Evolutionary conservation across 2,329 filamentous ascomycete species (phyloP).

Genomic region (Penicillium rolfsii): DNA sequence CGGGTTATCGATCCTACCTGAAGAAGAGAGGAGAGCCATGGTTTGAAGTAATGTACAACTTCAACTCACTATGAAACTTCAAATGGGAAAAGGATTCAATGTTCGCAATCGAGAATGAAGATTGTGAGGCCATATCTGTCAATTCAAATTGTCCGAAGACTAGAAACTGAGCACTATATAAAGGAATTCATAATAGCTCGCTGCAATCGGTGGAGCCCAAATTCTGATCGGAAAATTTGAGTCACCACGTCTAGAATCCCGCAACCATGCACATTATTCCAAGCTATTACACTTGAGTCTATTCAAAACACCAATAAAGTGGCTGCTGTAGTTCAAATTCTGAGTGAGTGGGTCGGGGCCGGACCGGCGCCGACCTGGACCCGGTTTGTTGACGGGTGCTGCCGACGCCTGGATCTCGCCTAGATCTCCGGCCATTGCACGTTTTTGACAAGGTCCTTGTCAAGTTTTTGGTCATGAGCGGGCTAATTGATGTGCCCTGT

Average conservation of each 20-base stretch:
- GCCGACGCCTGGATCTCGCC: conserved; percentile 14
- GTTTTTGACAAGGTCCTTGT: neutral
- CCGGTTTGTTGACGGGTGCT: conserved; percentile 19
- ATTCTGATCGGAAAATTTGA: conserved; percentile 20
- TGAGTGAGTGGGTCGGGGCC: conserved; percentile 26
- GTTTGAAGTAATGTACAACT: conserved; percentile 11
- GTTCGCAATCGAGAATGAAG: conserved; percentile 5
- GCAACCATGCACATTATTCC: conserved; percentile 18
- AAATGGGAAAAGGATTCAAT: neutral
- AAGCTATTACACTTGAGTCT: conserved; percentile 21
- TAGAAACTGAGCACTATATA: conserved; percentile 21
- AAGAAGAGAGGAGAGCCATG: conserved; percentile 15
- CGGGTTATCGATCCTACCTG: conserved; percentile 18
- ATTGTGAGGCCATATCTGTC: conserved; percentile 5
- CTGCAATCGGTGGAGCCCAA: conserved; percentile 14
- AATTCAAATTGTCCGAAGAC: neutral
- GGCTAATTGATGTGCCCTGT: conserved; percentile 19
- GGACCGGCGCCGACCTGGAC: conserved; percentile 30
- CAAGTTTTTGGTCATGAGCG: neutral
- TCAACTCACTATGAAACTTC: conserved; percentile 15
- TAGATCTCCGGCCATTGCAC: conserved; percentile 12
- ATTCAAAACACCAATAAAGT: conserved; percentile 23
- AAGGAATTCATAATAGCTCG: neutral
- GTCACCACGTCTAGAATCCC: conserved; percentile 26
- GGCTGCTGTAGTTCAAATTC: conserved; percentile 22